phyloP scores from a whole-genome alignment of 345 rosid genomes.

The Firmiana major region DNA sequence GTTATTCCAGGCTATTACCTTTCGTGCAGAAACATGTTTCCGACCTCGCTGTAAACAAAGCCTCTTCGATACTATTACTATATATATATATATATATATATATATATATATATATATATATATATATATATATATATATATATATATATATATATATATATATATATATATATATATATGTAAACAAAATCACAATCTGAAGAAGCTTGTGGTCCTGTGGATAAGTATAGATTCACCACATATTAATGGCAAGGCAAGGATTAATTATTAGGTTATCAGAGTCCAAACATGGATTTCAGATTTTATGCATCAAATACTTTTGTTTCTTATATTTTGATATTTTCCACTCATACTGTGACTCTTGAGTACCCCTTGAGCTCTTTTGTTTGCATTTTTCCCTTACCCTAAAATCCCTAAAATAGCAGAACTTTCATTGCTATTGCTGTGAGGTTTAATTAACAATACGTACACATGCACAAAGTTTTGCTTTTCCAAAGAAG shows the following conservation, averaged over 20 bases:
- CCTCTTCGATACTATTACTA: neutral
- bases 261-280: too few relatives aligned
- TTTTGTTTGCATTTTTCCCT: neutral
- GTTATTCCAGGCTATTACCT: neutral
- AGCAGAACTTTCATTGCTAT: neutral
- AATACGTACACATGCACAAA: neutral
- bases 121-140: too few relatives aligned
- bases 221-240: neutral
- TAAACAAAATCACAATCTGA: neutral
- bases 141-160: too few relatives aligned
- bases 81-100: neutral
- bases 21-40: constrained; percentile 6
- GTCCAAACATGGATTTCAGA: neutral
- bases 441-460: too few relatives aligned
- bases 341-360: too few relatives aligned
- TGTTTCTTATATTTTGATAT: neutral
- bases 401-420: neutral
- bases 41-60: neutral
- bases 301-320: neutral
- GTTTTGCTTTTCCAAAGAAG: neutral
- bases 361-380: neutral
- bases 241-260: neutral
- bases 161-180: neutral
- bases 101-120: too few relatives aligned
- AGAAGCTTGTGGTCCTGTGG: neutral